Base-by-base conservation (phyloP, 2,329 filamentous ascomycete species). In the Fusarium piperis region DNA sequence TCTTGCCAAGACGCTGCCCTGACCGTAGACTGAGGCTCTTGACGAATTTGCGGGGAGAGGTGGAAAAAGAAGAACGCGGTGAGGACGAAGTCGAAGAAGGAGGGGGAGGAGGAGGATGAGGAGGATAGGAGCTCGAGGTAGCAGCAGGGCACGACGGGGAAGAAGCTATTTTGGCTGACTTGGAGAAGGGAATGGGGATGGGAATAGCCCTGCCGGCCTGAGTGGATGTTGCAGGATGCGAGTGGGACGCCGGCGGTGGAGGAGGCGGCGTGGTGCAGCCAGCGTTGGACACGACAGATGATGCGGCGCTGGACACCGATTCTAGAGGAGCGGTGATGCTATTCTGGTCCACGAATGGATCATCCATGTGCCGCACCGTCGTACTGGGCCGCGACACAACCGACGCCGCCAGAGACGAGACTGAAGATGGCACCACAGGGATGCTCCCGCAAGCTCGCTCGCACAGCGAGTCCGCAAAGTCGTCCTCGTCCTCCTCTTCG, bases 401-500 rank as follows among this genome's bases (percentile, higher is more conserved):
- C 39, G 69, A 72, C 35, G 68, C 64, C 58, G 58, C 63, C 56
- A 73, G 36, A 53, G 65, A 73, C 41, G 72, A 68, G 35, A 66
- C 58, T 35, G 62, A 58, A n/a, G 60, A 69, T 58, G 64, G 46
- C 57, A 72, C 58, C 32, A 48, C 46, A 65, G 66, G 59, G 44
- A 52, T 44, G 26, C 57, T 41, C 20, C 55, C 33, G 53, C 32
- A 39, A 46, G 35, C 36, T 30, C 71, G 62, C 60, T 44, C 52
- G 65, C 46, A 64, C 52, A 58, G 26, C 33, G 64, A 67, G 52
- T 73, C 78, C 58, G 77, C 73, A 58, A 78, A 79, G 23, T 79
- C 80, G 55, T 83, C 80, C 65, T 84, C 81, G 60, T 78, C 80
- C 68, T 83, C 78, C 62, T 85, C 78, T 63, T 85, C 85, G 64